phyloP scores from a whole-genome alignment of 345 rosid species.

The Eucalyptus decipiens region DNA sequence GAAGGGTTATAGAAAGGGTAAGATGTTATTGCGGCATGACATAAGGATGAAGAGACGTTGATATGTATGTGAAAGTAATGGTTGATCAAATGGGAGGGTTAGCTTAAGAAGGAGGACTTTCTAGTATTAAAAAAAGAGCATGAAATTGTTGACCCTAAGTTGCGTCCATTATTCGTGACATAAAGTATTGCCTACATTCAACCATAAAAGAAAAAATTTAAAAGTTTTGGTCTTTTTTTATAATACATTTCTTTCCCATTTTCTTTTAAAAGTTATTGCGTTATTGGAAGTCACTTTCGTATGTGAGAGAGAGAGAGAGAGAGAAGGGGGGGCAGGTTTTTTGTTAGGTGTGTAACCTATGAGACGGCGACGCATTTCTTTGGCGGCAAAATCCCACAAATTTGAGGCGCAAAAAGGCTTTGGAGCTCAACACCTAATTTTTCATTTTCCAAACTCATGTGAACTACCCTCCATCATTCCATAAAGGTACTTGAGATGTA shows the following conservation, averaged over 20 bases:
- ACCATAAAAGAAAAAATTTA: neutral
- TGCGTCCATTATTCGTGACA: slow-evolving; percentile 7
- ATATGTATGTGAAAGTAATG: neutral
- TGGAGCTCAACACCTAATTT: neutral
- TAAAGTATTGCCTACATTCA: neutral
- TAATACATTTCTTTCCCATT: neutral
- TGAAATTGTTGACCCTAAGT: slow-evolving; percentile 16
- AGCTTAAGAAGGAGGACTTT: slow-evolving; percentile 7
- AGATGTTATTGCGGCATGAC: neutral
- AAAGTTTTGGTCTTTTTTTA: neutral
- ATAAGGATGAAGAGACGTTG: neutral
- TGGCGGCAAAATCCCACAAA: neutral
- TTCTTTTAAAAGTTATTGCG: neutral
- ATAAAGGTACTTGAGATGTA: neutral
- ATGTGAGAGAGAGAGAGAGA: neutral
- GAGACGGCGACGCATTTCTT: neutral
- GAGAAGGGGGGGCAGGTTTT: slow-evolving; percentile 11
- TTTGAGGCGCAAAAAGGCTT: neutral
- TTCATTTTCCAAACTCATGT: neutral
- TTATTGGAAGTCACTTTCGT: neutral
- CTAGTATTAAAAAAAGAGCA: neutral
- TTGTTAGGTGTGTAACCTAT: slow-evolving; percentile 11
- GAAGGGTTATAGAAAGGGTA: neutral
- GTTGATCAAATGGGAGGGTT: slow-evolving; percentile 1
- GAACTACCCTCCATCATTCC: neutral